A percentile compares a stretch with the other conserved stretches of the same genome.
These are phyloP conservation scores for Aspergillus uvarum DNA, from an alignment of 2,329 filamentous ascomycete genomes.

Conservation along the genomic window DNA sequence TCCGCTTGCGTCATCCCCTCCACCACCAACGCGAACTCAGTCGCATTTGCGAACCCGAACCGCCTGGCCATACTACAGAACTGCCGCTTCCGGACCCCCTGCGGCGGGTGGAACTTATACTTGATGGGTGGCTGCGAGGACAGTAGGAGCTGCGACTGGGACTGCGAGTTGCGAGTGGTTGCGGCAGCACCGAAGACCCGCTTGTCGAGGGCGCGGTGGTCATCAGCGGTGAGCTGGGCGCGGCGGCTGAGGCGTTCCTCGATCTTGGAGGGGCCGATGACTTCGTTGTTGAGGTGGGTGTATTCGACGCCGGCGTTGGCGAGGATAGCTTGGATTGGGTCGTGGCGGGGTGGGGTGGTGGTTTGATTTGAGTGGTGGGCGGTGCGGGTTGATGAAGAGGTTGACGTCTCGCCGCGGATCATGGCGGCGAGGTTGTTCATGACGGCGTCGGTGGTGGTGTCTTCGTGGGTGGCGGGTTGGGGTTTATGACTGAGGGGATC, in stretches of 20 bases:
- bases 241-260: conserved; percentile 78
- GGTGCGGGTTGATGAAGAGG: conserved; percentile 17
- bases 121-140: conserved; percentile 42
- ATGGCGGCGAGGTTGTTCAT: conserved; percentile 71
- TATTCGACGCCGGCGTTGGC: conserved; percentile 87
- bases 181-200: conserved; percentile 35
- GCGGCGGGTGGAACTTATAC: conserved; percentile 70
- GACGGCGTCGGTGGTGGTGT: conserved; percentile 62
- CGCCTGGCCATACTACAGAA: conserved; percentile 86
- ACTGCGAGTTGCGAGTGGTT: conserved; percentile 10
- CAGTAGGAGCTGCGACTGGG: neutral
- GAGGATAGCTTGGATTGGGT: conserved; percentile 86
- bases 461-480: neutral
- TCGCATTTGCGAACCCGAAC: conserved; percentile 73
- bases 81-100: conserved; percentile 72
- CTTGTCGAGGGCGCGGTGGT: conserved; percentile 25
- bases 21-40: conserved; percentile 84
- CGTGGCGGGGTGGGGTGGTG: conserved; percentile 39
- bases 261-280: conserved; percentile 88
- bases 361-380: conserved; percentile 34
- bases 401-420: conserved; percentile 47
- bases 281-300: conserved; percentile 93
- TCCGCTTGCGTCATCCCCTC: conserved; percentile 87
- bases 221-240: conserved; percentile 56
- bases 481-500: conserved; percentile 16